phyloP scores from a whole-genome alignment of 805 yeast species.

The Wickerhamiella spandovensis region DNA sequence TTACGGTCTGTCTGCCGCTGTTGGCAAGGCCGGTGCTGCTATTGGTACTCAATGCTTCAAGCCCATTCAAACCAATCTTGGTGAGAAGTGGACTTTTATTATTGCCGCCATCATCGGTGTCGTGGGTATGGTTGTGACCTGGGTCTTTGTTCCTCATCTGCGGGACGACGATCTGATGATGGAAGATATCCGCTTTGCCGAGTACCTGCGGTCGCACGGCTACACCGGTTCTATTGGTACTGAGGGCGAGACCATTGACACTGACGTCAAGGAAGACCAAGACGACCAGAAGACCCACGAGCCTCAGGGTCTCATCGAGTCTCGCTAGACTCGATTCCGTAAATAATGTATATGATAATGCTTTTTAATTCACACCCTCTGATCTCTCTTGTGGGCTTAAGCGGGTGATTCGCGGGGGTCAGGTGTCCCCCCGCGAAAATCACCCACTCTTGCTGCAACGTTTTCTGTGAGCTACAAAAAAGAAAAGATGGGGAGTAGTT shows the following conservation, averaged over 20 bases:
- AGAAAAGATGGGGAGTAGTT: no score
- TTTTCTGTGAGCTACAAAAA: no score
- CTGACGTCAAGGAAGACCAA: not conserved
- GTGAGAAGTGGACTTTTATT: constrained; percentile 63
- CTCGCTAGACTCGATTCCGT: not conserved
- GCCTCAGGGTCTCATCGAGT: not conserved
- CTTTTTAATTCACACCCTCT: no score
- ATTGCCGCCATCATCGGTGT: constrained; percentile 65
- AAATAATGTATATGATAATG: not conserved
- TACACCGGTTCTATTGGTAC: constrained; percentile 36
- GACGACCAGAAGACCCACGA: not conserved
- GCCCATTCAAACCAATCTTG: constrained; percentile 46
- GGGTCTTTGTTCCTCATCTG: constrained; percentile 52
- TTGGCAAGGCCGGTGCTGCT: constrained; percentile 79
- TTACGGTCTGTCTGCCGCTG: constrained; percentile 65
- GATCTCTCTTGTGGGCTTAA: no score
- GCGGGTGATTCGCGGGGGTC: no score
- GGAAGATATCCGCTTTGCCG: constrained; percentile 51
- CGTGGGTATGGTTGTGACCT: constrained; percentile 47
- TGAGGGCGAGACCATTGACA: constrained; percentile 1
- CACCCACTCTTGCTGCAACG: no score
- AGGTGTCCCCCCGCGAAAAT: no score
- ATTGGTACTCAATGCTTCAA: constrained; percentile 63
- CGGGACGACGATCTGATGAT: constrained; percentile 53
- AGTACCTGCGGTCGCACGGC: constrained; percentile 44